Evolutionary conservation across 2,329 filamentous ascomycete genomes (phyloP).

Genomic region (Thyridium curvatum): DNA sequence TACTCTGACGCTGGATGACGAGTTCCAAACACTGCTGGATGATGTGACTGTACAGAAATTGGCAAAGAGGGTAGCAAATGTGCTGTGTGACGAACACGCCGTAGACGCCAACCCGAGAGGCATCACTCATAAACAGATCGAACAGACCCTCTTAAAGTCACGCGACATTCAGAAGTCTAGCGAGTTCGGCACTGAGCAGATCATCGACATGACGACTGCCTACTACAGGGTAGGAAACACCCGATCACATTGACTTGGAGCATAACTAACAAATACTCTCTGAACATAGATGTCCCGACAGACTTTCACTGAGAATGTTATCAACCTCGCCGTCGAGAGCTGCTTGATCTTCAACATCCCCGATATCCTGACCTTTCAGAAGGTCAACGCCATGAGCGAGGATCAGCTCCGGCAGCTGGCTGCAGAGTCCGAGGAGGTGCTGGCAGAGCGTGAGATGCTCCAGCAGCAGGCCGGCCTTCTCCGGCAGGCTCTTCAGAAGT

Average conservation of each 20-base stretch:
- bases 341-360: conserved; percentile 36
- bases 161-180: conserved; percentile 9
- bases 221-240: conserved; percentile 38
- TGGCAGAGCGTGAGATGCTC: conserved; percentile 6
- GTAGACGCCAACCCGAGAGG: not conserved
- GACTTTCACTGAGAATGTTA: conserved; percentile 40
- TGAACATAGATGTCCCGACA: conserved; percentile 33
- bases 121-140: conserved; percentile 3
- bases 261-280: too few relatives aligned
- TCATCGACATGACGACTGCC: conserved; percentile 36
- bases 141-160: conserved; percentile 2
- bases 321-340: conserved; percentile 40
- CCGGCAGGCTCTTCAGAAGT: conserved; percentile 10
- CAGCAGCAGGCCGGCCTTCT: conserved; percentile 9
- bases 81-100: not conserved
- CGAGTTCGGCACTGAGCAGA: conserved; percentile 28
- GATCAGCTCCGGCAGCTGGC: conserved; percentile 19
- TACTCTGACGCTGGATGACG: conserved; percentile 21
- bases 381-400: conserved; percentile 26
- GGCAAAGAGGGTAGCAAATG: not conserved
- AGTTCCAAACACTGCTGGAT: conserved; percentile 15
- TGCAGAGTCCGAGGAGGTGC: conserved; percentile 20
- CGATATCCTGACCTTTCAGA: conserved; percentile 29
- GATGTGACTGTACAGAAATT: conserved; percentile 8
- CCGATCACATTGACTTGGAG: too few relatives aligned